Base-by-base conservation (phyloP, 306 rosid genomes). In the Prunus salicina region DNA sequence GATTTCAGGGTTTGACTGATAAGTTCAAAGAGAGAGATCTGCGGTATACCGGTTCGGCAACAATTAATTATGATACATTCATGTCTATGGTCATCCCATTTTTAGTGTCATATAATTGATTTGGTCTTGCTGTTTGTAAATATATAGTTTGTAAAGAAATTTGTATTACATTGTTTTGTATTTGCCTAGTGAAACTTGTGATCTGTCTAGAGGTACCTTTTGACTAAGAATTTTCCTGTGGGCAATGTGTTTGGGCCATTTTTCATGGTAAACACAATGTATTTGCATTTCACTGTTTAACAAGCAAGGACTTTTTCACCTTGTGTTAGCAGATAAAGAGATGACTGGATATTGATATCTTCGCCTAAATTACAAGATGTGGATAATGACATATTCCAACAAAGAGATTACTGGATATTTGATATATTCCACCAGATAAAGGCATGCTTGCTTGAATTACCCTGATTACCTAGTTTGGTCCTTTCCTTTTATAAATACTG, bases 1-100 rank as follows among this genome's bases (percentile, higher is more conserved):
- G 18, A 8, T 81, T 91, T 72, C 94, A 94, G 98, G 96, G 98
- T 24, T 80, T 92, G 81, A 94, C 98, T 1, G 98, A 94, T 52
- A 90, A 88, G 41, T 94, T 94, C 60, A 94, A 92, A 82, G 95
- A 87, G 89, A 94, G 90, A 85, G 98, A 92, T 86, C 71, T 27
- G 11, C 84, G 79, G 56, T 84, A 76, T 69, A 69, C 86, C 0
- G 98, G 98, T 67, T 81, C 93, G 0, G 98, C 98, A 28, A 87
- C 87, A 10, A 79, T 91, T 30, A 51, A 82, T 32, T 90, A 94
- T 46, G 89, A 94, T 4, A 65, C 75, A 9, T 94, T 94, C 76
- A 90, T 94, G 98, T 77, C 93, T 2, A 83, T 81, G 84, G 89
- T 91, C 78, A 80, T 92, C 76, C 98, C 98, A 45, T 94, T 94